Evolutionary conservation across 257 asterid species (phyloP).

Genomic region (Nicotiana noctiflora): DNA sequence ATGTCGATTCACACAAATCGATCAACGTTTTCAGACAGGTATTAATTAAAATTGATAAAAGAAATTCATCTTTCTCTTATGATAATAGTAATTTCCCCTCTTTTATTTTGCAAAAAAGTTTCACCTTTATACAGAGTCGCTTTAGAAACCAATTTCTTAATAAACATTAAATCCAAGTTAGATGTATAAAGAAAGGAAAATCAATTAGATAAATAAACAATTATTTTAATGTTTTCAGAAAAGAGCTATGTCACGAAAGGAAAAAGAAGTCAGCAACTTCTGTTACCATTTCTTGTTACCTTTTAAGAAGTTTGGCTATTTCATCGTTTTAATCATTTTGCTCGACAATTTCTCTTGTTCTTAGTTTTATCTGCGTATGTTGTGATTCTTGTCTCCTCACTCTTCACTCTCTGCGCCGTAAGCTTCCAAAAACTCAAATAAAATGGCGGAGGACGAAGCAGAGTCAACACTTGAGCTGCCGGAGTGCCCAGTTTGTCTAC

Average conservation of each 20-base stretch:
- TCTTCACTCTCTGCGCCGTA: not conserved
- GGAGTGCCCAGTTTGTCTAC: conserved; percentile 92
- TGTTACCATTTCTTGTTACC: not conserved
- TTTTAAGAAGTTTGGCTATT: not conserved
- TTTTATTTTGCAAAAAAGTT: too few relatives aligned
- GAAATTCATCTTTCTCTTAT: too few relatives aligned
- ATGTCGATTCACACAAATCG: too few relatives aligned
- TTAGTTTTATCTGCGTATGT: not conserved
- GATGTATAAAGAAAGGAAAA: too few relatives aligned
- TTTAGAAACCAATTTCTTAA: too few relatives aligned
- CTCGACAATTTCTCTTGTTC: not conserved
- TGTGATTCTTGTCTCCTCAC: not conserved
- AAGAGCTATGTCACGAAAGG: not conserved
- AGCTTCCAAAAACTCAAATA: not conserved
- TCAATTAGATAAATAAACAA: too few relatives aligned
- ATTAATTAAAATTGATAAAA: too few relatives aligned
- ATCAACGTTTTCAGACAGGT: too few relatives aligned
- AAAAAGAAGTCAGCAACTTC: not conserved
- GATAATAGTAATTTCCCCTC: too few relatives aligned
- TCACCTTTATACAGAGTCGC: too few relatives aligned
- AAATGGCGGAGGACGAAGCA: not conserved
- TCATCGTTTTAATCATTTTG: not conserved
- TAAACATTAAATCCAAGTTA: too few relatives aligned
- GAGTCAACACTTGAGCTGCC: conserved; percentile 53
- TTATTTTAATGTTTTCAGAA: too few relatives aligned